A percentile compares a stretch with the other conserved stretches of the same genome.
phyloP scores from a whole-genome alignment of 1,284 basidiomycete genomes.

The Tausonia pullulans region DNA sequence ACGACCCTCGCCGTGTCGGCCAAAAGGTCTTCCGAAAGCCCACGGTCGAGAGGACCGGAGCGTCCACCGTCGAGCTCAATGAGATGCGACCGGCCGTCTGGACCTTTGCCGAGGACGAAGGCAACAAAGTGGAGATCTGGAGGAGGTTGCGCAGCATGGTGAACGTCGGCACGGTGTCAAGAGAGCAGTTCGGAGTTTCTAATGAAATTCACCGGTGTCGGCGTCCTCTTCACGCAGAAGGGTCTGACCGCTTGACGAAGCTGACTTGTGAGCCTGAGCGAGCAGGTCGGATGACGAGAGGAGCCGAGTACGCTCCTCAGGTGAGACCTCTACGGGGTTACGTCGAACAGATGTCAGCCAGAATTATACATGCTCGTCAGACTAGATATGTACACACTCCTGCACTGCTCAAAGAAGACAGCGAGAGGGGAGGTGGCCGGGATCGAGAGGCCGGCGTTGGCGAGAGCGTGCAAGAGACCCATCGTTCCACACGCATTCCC shows the following conservation, averaged over 20 bases:
- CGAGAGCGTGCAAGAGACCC: constrained; percentile 66
- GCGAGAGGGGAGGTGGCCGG: constrained; percentile 47
- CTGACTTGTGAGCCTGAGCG: constrained; percentile 5
- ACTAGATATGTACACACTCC: constrained; percentile 35
- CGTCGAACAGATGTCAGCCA: too few relatives aligned
- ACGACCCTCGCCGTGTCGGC: constrained; percentile 61
- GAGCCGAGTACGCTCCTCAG: neutral
- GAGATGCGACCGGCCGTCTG: constrained; percentile 40
- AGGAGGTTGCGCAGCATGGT: constrained; percentile 29
- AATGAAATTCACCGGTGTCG: constrained; percentile 30
- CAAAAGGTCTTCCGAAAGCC: constrained; percentile 41
- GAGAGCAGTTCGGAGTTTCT: too few relatives aligned
- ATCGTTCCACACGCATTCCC: constrained; percentile 82
- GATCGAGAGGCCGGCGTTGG: constrained; percentile 51
- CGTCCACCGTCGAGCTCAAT: constrained; percentile 73
- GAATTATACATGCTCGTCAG: too few relatives aligned
- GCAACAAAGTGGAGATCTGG: constrained; percentile 68
- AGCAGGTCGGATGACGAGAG: constrained; percentile 3
- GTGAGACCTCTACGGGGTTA: neutral
- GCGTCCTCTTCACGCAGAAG: constrained; percentile 13
- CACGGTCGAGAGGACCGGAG: constrained; percentile 64
- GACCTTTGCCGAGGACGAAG: constrained; percentile 51
- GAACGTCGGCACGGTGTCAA: too few relatives aligned
- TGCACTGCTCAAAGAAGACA: constrained; percentile 52
- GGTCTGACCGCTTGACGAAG: constrained; percentile 4